Percentiles rank a stretch among this genome's conserved stretches.
Conservation (phyloP, 768 basidiomycete genomes). For the Rhizopogon roseolus region DNA sequence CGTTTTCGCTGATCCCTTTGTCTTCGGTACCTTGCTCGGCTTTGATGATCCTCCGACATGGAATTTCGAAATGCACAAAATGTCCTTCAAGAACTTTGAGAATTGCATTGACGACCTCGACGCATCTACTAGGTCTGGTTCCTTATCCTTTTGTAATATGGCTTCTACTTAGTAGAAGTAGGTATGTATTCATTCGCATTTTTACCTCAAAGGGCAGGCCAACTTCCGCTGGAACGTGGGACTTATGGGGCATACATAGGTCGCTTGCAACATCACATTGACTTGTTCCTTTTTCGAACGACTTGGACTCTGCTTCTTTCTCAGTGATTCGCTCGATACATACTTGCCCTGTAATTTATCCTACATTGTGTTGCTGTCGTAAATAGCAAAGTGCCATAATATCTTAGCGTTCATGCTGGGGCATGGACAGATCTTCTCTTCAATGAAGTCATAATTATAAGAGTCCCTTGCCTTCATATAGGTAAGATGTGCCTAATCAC, state of each 20-base stretch:
- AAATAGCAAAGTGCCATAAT: not conserved
- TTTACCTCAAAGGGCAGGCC: conserved; percentile 39
- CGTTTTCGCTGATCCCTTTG: conserved; percentile 40
- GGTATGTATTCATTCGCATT: conserved; percentile 34
- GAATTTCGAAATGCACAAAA: conserved; percentile 49
- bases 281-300: not conserved
- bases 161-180: conserved; percentile 12
- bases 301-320: not conserved
- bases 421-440: no score
- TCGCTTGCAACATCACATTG: no score
- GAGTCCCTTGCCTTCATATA: no score
- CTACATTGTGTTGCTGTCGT: not conserved
- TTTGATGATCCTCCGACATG: conserved; percentile 41
- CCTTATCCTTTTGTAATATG: not conserved
- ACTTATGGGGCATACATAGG: conserved; percentile 32
- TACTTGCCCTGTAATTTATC: not conserved
- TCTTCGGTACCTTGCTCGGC: conserved; percentile 42
- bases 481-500: not conserved
- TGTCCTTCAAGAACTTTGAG: conserved; percentile 30
- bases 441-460: no score
- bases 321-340: not conserved
- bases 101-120: conserved; percentile 28
- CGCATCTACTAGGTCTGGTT: conserved; percentile 30
- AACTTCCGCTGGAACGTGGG: conserved; percentile 44
- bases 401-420: no score